Conservation (phyloP, 2,329 filamentous ascomycete genomes). For the Fusarium albidum region DNA sequence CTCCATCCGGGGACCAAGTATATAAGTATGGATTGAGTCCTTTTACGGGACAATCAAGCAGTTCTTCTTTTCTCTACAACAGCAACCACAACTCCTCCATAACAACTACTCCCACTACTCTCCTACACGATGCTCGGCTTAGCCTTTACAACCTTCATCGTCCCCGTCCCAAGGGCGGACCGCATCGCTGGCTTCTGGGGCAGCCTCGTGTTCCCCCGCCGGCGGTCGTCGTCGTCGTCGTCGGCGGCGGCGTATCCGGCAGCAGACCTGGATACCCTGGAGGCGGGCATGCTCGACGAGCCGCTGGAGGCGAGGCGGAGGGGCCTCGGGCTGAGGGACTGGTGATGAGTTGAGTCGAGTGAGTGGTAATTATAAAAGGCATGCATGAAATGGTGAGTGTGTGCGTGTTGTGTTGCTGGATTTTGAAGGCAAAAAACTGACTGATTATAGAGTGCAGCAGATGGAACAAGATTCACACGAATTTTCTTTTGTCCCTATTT, state of each 20-base stretch:
- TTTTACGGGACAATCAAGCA: no score
- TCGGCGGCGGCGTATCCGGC: no score
- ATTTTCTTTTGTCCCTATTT: conserved; percentile 13
- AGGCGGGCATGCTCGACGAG: conserved; percentile 30
- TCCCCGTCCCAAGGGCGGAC: conserved; percentile 23
- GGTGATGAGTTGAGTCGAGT: conserved; percentile 4
- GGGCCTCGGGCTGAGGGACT: conserved; percentile 25
- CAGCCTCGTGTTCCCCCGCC: conserved; percentile 27
- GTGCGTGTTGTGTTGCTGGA: no score
- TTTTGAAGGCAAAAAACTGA: no score
- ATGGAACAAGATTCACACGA: conserved; percentile 19
- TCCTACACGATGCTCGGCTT: conserved; percentile 37
- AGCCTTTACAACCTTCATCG: conserved; percentile 24
- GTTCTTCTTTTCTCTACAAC: no score
- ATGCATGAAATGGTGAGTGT: conserved; percentile 2
- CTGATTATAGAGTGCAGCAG: no score
- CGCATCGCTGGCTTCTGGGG: conserved; percentile 19
- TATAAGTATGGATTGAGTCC: no score
- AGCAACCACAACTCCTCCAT: no score
- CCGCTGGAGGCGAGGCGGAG: conserved; percentile 25
- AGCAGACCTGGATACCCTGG: conserved; percentile 20
- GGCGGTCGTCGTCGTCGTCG: no score
- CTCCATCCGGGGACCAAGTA: no score
- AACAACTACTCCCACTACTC: no score
- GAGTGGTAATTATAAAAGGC: background rate